phyloP scores from a whole-genome alignment of 495 filamentous ascomycete species.

The Neurospora sublineolata region DNA sequence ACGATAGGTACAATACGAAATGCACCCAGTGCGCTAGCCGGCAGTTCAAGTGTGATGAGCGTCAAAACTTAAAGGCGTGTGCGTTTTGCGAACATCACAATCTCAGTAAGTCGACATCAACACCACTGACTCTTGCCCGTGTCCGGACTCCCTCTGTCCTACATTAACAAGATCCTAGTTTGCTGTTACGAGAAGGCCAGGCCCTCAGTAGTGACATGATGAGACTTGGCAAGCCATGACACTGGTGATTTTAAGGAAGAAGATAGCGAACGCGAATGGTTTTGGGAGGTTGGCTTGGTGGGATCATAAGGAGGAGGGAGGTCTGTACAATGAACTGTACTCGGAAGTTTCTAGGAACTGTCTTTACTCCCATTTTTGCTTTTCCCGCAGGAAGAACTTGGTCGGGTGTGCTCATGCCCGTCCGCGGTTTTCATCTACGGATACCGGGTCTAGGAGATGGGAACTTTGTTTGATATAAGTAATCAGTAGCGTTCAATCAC shows the following conservation, averaged over 20 bases:
- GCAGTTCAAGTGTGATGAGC: background rate
- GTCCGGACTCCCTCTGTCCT: background rate
- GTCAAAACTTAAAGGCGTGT: background rate
- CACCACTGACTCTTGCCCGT: background rate
- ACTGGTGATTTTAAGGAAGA: background rate
- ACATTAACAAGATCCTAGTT: background rate
- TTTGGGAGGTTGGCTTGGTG: background rate
- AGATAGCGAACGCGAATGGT: background rate
- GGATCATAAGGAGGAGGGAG: background rate
- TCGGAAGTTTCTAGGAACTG: background rate
- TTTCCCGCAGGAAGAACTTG: background rate
- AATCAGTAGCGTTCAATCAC: background rate
- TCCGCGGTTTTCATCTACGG: background rate
- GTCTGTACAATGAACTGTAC: background rate
- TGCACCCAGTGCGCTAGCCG: background rate
- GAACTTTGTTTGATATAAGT: background rate
- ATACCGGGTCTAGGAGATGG: background rate
- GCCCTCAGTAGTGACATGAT: background rate
- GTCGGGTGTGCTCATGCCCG: background rate
- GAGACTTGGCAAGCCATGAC: background rate
- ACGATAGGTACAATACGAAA: background rate
- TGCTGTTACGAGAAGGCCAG: background rate
- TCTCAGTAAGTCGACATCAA: background rate
- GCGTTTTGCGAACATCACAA: rapidly evolving
- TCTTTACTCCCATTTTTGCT: background rate